Conservation (phyloP, 768 basidiomycete genomes). For the Naganishia randhawae region DNA sequence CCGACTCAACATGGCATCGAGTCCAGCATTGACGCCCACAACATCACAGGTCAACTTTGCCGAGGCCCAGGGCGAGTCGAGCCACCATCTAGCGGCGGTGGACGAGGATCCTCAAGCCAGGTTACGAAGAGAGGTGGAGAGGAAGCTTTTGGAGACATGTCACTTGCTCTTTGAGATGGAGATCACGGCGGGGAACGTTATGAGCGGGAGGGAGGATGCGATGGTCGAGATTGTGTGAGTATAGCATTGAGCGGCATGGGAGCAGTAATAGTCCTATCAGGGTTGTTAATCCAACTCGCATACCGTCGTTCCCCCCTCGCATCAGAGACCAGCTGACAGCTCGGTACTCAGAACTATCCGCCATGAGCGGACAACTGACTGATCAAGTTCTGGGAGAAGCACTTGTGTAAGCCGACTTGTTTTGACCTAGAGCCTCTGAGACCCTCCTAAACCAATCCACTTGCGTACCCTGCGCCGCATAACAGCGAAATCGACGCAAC, state of each 20-base stretch:
- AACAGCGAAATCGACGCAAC: conserved; percentile 17
- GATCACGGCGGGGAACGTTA: conserved; percentile 13
- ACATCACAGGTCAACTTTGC: conserved; percentile 1
- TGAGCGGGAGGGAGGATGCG: conserved; percentile 3
- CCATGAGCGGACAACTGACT: conserved; percentile 1
- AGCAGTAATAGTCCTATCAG: too few species aligned
- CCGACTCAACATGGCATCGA: conserved; percentile 1
- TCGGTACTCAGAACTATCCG: conserved; percentile 6
- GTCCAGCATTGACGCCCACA: conserved; percentile 8
- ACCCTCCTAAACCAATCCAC: not conserved
- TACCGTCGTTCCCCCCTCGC: too few species aligned
- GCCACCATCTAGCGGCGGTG: not conserved
- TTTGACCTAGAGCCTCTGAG: not conserved
- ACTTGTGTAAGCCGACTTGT: not conserved
- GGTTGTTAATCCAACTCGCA: too few species aligned
- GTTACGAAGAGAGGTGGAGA: conserved; percentile 4
- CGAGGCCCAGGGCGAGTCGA: not conserved
- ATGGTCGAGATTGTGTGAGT: conserved; percentile 18
- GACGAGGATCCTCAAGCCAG: not conserved
- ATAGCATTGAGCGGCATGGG: not conserved
- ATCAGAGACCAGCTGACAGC: conserved; percentile 4
- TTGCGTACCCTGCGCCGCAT: not conserved
- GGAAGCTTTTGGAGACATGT: conserved; percentile 13
- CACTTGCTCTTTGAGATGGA: conserved; percentile 21
- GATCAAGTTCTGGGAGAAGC: conserved; percentile 18